These are phyloP conservation scores for Neoboletus magnificus DNA, from an alignment of 768 basidiomycete species.

Conservation along the genomic window DNA sequence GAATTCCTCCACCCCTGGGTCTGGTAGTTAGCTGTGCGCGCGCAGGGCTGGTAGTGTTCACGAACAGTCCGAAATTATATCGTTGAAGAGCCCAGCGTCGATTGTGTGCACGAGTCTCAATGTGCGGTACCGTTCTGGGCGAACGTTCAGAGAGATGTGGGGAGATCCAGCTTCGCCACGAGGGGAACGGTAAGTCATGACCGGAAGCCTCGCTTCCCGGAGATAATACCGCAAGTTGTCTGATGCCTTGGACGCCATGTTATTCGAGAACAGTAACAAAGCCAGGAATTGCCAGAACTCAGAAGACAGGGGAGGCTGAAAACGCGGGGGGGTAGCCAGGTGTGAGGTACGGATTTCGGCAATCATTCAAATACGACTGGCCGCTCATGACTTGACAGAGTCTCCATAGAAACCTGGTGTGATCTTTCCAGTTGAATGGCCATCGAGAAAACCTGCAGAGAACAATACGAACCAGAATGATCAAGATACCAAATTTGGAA, in stretches of 20 bases:
- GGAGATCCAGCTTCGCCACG: slow-evolving; percentile 30
- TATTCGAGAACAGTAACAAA: not conserved
- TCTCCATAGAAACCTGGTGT: slow-evolving; percentile 20
- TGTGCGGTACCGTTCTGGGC: slow-evolving; percentile 47
- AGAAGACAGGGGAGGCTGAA: not conserved
- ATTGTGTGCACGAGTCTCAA: slow-evolving; percentile 48
- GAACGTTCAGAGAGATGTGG: slow-evolving; percentile 34
- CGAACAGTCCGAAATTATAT: slow-evolving; percentile 40
- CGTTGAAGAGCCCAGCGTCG: slow-evolving; percentile 28
- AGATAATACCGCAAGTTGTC: slow-evolving; percentile 47
- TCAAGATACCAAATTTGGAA: slow-evolving; percentile 1
- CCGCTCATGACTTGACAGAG: not conserved
- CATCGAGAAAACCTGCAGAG: not conserved
- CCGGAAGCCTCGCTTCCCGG: slow-evolving; percentile 45
- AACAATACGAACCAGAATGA: slow-evolving; percentile 13
- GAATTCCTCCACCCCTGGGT: slow-evolving; percentile 38
- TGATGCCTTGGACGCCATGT: slow-evolving; percentile 34
- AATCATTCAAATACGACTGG: not conserved
- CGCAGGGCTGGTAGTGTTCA: not conserved
- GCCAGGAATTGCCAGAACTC: not conserved
- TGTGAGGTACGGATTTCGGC: not conserved
- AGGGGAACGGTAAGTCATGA: slow-evolving; percentile 34
- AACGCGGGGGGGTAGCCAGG: not conserved
- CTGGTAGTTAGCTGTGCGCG: slow-evolving; percentile 2
- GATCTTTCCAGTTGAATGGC: not conserved